Evolutionary conservation across 768 basidiomycete species (phyloP).

Genomic region (Rickenella mellea): DNA sequence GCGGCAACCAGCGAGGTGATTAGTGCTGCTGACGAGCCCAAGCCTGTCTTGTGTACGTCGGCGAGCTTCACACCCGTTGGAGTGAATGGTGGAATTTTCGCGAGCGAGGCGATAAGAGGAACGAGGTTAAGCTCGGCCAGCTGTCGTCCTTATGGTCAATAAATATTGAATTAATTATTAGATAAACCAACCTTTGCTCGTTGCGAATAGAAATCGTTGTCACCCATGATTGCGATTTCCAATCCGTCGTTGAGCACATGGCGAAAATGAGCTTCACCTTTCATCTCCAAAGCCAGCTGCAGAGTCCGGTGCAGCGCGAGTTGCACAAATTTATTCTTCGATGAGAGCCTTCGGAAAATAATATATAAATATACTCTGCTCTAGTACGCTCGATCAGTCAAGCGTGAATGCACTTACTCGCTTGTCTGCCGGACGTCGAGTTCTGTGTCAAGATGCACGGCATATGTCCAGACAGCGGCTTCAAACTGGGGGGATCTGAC

Average conservation of each 20-base stretch:
- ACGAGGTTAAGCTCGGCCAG: conserved; percentile 54
- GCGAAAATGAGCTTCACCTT: conserved; percentile 31
- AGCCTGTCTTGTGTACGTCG: conserved; percentile 95
- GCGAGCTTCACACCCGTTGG: conserved; percentile 57
- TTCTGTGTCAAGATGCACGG: conserved; percentile 30
- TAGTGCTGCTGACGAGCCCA: conserved; percentile 93
- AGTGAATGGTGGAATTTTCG: conserved; percentile 66
- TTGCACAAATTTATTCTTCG: conserved; percentile 88
- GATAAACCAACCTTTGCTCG: conserved; percentile 52
- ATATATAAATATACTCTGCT: neutral
- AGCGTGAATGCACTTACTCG: conserved; percentile 7
- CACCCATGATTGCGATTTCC: conserved; percentile 77
- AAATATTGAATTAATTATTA: conserved; percentile 1
- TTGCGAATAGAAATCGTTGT: conserved; percentile 98
- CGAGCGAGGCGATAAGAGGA: conserved; percentile 52
- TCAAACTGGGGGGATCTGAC: conserved; percentile 90
- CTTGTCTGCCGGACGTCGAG: conserved; percentile 14
- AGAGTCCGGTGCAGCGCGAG: conserved; percentile 78
- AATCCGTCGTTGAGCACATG: conserved; percentile 43
- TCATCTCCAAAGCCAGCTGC: conserved; percentile 52
- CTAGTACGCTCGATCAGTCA: neutral
- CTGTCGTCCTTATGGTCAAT: conserved; percentile 26
- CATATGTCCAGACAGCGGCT: conserved; percentile 71
- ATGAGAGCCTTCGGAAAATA: conserved; percentile 25
- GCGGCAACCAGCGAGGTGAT: conserved; percentile 91